Evolutionary conservation across 139 green algal species (phyloP).

Genomic region (Eudorina sp.): DNA sequence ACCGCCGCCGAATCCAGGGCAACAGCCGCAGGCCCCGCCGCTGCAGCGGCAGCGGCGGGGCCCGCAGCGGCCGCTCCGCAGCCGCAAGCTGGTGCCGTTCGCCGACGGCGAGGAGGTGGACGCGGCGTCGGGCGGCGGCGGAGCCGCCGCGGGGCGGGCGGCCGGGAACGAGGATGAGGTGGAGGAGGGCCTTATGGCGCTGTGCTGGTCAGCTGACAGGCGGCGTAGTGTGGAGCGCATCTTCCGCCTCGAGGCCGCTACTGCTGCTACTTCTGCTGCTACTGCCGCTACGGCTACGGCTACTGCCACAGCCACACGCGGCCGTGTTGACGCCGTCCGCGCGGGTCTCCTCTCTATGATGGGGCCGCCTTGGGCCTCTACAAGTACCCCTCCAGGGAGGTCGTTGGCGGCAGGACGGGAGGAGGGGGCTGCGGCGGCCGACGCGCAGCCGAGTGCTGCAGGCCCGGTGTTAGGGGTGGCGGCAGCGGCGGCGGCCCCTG

Average conservation of each 20-base stretch:
- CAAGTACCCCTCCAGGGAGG: too few species aligned
- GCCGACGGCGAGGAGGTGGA: neutral
- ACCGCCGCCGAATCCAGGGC: neutral
- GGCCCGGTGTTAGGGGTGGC: too few species aligned
- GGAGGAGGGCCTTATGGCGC: slow-evolving; percentile 18
- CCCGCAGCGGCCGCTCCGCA: neutral
- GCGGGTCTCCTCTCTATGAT: too few species aligned
- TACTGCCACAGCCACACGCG: too few species aligned
- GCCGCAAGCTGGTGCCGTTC: neutral
- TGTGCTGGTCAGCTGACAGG: neutral
- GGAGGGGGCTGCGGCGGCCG: too few species aligned
- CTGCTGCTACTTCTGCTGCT: neutral
- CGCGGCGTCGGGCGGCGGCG: neutral
- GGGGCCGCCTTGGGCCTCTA: too few species aligned
- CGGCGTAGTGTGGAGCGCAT: neutral
- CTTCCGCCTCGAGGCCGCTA: neutral
- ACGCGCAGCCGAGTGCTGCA: too few species aligned
- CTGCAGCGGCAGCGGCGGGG: neutral
- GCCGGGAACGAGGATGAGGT: neutral
- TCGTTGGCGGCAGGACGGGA: too few species aligned
- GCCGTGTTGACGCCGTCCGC: too few species aligned
- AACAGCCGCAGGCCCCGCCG: neutral
- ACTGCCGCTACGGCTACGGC: neutral
- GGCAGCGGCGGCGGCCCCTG: too few species aligned
- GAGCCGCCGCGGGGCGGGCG: neutral